Conservation (phyloP, 768 basidiomycete genomes). For the Mycena latifolia region DNA sequence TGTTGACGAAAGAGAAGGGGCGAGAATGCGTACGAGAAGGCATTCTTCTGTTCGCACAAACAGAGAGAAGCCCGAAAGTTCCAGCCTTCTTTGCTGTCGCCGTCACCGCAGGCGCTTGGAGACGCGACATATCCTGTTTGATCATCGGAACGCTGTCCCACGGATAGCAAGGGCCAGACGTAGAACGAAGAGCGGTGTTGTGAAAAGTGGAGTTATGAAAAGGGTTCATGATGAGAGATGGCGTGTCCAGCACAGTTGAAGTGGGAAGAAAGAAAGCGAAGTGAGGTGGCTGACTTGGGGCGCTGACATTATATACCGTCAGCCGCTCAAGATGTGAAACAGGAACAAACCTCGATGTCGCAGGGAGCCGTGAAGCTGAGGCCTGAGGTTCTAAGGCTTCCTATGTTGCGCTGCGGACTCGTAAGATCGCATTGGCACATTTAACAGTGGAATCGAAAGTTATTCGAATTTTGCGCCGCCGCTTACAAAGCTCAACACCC, state of each 20-base stretch:
- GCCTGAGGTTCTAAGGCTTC: no score
- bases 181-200: conserved; percentile 3
- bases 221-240: conserved; percentile 11
- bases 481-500: no score
- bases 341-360: no score
- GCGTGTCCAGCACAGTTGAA: conserved; percentile 27
- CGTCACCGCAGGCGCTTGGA: not conserved
- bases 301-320: not conserved
- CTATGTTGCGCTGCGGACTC: no score
- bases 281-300: not conserved
- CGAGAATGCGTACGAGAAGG: conserved; percentile 28
- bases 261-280: conserved; percentile 7
- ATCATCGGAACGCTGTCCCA: not conserved
- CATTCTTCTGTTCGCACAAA: conserved; percentile 16
- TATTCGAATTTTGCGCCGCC: no score
- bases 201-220: conserved; percentile 3
- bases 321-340: not conserved
- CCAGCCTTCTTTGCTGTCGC: conserved; percentile 29
- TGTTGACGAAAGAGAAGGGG: not conserved
- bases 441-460: no score
- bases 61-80: conserved; percentile 29
- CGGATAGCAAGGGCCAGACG: not conserved
- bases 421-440: no score
- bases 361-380: no score
- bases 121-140: not conserved